Evolutionary conservation across 176 grass and related monocot genomes (phyloP).

Genomic region (Puccinellia tenuiflora): DNA sequence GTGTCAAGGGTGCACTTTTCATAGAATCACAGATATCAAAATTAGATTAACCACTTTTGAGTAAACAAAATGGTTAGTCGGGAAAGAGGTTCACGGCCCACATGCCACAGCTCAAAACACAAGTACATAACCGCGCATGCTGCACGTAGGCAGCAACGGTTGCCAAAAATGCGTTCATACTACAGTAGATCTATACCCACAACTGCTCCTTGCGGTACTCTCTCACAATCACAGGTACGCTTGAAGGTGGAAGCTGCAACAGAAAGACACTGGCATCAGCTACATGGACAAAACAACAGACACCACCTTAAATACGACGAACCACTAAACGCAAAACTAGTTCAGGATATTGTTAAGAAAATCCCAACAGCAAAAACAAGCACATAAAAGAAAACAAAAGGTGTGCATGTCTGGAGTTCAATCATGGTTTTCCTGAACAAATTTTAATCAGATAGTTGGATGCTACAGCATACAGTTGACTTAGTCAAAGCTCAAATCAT

Average conservation of each 20-base stretch:
- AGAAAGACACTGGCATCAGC: slow-evolving; percentile 12
- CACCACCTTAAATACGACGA: slow-evolving; percentile 9
- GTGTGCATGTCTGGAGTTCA: neutral
- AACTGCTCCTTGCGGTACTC: slow-evolving; percentile 75
- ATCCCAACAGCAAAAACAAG: neutral
- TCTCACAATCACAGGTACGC: slow-evolving; percentile 81
- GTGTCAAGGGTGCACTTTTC: slow-evolving; percentile 18
- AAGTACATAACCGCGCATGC: slow-evolving; percentile 14
- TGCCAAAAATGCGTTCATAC: slow-evolving; percentile 32
- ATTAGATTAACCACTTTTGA: slow-evolving; percentile 12
- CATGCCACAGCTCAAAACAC: slow-evolving; percentile 27
- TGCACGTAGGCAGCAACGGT: neutral
- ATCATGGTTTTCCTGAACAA: neutral
- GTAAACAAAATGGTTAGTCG: slow-evolving; percentile 17
- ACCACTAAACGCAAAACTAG: neutral
- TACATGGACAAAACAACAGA: slow-evolving; percentile 4
- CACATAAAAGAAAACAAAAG: neutral
- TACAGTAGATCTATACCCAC: slow-evolving; percentile 52
- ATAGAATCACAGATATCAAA: slow-evolving; percentile 30
- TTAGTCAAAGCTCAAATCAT: neutral
- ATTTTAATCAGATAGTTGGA: neutral
- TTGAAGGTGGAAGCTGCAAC: slow-evolving; percentile 75
- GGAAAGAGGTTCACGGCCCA: neutral
- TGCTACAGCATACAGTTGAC: neutral
- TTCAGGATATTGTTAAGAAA: neutral